Base-by-base conservation (phyloP, 495 filamentous ascomycete genomes). In the Hypoxylon lienhwacheense region DNA sequence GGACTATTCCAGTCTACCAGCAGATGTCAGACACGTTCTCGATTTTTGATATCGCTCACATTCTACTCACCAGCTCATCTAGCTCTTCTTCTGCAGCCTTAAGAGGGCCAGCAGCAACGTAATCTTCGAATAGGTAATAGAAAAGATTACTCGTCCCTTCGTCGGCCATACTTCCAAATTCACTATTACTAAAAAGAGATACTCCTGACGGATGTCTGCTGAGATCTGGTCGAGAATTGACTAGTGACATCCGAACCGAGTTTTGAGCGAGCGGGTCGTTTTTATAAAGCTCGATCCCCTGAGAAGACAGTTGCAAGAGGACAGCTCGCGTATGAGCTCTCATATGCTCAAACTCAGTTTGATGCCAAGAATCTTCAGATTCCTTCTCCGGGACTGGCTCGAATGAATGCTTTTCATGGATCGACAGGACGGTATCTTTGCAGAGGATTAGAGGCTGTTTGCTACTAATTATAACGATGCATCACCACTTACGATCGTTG, bases 41-140 rank as follows among this genome's bases (percentile, higher is more conserved):
- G n/a, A n/a, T n/a, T 44, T 53, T 21, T n/a, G 12, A 28, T 25
- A 47, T 15, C 85, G 35, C 7, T 7, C 7, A 12, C 10, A 17
- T 85, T 25, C 56, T 46, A 53, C 70, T 67, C 26, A 93, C 87
- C 25, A 86, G 84, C 40, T 84, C 81, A 61, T 92, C 86, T 22
- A 96, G 64, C 20, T 85, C 87, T 54, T 90, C 84, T 15, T 95
- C 79, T 10, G 95, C 75, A 0, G 85, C 89, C 29, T 86, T 87
- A 17, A 70, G 43, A 20, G 61, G 66, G 1, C 51, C 59, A 2
- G 66, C 66, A 1, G 66, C 61, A 25, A 65, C 60, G 19, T 70
- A 95, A 66, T 93, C 89, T 59, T 95, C 90, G 58, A 93, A 95
- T 4, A 95, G 76, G 63, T 91, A 93, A 66, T 89, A 92, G 61